Evolutionary conservation across 1,139 yeast species (phyloP), one percentile per base, ranked within the genome.

Genomic region (Saccharomycopsis hybrid): DNA sequence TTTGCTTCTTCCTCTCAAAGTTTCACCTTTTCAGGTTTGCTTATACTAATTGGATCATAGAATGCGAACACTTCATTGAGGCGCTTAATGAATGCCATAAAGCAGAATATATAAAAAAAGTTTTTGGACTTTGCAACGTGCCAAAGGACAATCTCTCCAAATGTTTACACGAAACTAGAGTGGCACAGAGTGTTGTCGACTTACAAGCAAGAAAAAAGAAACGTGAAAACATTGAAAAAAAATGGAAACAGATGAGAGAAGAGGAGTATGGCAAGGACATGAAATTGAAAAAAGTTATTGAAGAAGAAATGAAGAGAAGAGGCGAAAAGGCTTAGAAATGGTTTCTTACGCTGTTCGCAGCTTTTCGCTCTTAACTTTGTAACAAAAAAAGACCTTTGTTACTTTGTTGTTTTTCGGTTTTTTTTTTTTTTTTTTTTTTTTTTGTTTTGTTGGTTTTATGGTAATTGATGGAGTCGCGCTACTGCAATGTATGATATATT

Each of bases 31-130:
- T 13, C 8, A 32, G 45, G 45, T 5, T n/a, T 30, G 36, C 43
- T 43, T 37, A 36, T n/a, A n/a, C 48, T 3, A 41, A 29, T 24
- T n/a, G 18, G 30, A 5, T 39, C 18, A 39, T 43, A 73, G 83
- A 85, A 36, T 92, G 98, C 65, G 82, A 78, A 47, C 85, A 82
- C 56, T 75, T 89, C 49, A 88, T 92, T 68, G 83, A 83, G 57
- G 96, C 96, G 0, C 75, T 92, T 11, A 96, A 90, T 62, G 84
- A 86, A 62, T 92, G 98, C 64, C 97, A 90, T 62, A 74, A 80
- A 54, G 77, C 76, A 55, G 85, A 82, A 53, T 85, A 82, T 58
- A 60, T 85, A 56, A 76, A 78, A 59, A 80, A 85, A 62, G 82
- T 87, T n/a, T 70, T 87, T 58, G 97, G 97, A 37, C 71, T 78